phyloP scores from a whole-genome alignment of 306 rosid species.

The Luffa acutangula region DNA sequence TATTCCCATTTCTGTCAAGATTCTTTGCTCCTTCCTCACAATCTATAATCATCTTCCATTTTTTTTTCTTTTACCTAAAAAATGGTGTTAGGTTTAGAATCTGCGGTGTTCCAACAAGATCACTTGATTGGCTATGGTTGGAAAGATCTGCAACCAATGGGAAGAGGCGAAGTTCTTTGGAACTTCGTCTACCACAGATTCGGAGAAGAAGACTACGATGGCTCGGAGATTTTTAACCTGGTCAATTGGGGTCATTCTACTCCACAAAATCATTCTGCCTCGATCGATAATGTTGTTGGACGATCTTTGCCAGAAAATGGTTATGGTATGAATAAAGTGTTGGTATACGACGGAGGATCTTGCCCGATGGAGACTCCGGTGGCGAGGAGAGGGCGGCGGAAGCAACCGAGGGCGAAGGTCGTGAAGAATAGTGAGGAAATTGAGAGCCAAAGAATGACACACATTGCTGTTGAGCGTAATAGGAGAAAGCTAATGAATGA shows the following conservation, averaged over 20 bases:
- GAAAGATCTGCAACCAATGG: background rate
- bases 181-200: background rate
- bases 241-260: background rate
- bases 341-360: background rate
- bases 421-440: constrained; percentile 6
- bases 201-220: background rate
- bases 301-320: too few species aligned
- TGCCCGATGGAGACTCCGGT: background rate
- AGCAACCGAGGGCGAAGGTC: background rate
- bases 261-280: too few species aligned
- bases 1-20: background rate
- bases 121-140: background rate
- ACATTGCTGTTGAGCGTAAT: constrained; percentile 52
- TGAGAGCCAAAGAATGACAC: constrained; percentile 38
- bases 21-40: background rate
- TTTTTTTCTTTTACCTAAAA: too few species aligned
- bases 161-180: background rate
- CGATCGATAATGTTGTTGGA: too few species aligned
- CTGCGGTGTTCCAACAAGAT: background rate
- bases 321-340: too few species aligned
- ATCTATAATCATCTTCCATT: too few species aligned
- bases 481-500: constrained; percentile 63
- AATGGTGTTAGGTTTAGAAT: background rate
- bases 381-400: background rate
- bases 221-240: background rate